A percentile compares a stretch with the other conserved stretches of the same genome.
Conservation (phyloP, 1,284 basidiomycete genomes). For the Volvariella surrecta region DNA sequence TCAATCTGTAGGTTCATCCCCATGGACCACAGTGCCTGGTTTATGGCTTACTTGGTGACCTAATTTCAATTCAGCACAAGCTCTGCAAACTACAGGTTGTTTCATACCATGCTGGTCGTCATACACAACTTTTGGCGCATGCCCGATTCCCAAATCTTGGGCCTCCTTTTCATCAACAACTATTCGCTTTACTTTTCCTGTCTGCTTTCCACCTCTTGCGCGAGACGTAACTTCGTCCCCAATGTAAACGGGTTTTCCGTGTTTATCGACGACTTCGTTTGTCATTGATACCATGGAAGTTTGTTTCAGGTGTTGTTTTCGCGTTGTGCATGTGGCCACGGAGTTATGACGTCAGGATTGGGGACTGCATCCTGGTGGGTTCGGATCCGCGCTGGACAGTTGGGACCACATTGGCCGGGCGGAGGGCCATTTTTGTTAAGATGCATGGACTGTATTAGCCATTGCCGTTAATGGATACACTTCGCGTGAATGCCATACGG, state of each 20-base stretch:
- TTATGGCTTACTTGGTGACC: constrained; percentile 2
- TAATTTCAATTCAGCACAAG: not conserved
- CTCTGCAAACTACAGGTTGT: not conserved
- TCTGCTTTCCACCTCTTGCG: constrained; percentile 6
- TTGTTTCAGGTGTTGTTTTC: too few species aligned
- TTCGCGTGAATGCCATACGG: too few species aligned
- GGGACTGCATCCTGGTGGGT: too few species aligned
- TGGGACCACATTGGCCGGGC: too few species aligned
- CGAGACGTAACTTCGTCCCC: constrained; percentile 6
- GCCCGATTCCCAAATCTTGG: constrained; percentile 5
- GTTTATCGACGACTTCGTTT: constrained; percentile 7
- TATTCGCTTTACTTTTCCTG: constrained; percentile 7
- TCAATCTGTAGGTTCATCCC: not conserved
- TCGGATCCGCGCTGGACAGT: too few species aligned
- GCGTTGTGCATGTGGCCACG: too few species aligned
- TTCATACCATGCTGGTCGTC: constrained; percentile 8
- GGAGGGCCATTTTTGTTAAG: too few species aligned
- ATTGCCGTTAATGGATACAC: too few species aligned
- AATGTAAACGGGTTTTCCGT: constrained; percentile 7
- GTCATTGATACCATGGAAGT: not conserved
- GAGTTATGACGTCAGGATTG: too few species aligned
- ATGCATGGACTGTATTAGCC: too few species aligned
- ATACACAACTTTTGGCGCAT: constrained; percentile 10
- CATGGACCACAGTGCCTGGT: constrained; percentile 3
- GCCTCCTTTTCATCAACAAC: constrained; percentile 8